Evolutionary conservation across 2,329 filamentous ascomycete genomes (phyloP), one percentile per base, ranked within the genome.

Genomic region (Pestalotiopsis sp.): DNA sequence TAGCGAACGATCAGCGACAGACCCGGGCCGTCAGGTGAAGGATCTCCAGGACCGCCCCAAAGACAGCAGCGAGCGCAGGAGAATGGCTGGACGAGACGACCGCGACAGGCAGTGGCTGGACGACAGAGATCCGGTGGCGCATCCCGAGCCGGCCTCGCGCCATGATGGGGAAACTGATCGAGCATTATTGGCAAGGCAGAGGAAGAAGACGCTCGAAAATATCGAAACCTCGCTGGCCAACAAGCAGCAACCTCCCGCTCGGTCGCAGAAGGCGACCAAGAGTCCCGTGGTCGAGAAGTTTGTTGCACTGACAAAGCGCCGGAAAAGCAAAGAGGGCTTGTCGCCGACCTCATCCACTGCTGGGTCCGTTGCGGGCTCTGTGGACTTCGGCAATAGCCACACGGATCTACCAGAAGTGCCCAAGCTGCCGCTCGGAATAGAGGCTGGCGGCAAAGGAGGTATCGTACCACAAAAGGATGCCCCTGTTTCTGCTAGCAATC

Each of bases 401-500:
- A 68, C 57, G 58, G 59, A 68, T 6, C 71, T 65, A 3, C 70
- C 73, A 27, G 72, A 78, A 38, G 68, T 69, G 11, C 70, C 73
- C 36, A 73, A 77, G 52, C 67, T 69, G 13, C 49, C 61, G n/a
- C 58, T 66, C 12, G 72, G 73, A 63, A 85, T 86, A 68, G 80
- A 83, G 69, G 76, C 77, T n/a, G 83, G 83, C 31, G 84, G 82
- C 13, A 82, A 77, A 71, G 31, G 31, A 6, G 84, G 83, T 68
- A 81, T 84, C 68, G 81, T 84, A 5, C 83, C 84, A 52, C 83
- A 84, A 65, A 90, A 86, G 58, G 93, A 97, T 82, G 93, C 93
- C 25, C 94, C 94, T 1, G 84, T 91, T 11, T 94, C 93, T 66
- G 93, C 93, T 14, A 91, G 92, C 69, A 97, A 97, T 81, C 89